Conservation (phyloP, 306 rosid species). For the Ochetophila trinervis region DNA sequence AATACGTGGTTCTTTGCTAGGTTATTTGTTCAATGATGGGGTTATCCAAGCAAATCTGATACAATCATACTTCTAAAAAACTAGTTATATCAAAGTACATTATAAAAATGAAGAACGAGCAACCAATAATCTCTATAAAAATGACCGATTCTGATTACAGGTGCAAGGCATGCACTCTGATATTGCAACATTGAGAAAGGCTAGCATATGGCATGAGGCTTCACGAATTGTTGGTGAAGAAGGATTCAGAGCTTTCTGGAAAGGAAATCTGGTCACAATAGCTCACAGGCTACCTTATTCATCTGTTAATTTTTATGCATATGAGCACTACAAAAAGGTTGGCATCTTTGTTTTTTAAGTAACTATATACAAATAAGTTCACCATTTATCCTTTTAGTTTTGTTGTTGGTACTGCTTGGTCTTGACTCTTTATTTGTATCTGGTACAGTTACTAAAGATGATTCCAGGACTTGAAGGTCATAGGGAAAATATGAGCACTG, state of each 20-base stretch:
- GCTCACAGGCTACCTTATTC: slow-evolving; percentile 96
- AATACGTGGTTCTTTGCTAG: too few relatives aligned
- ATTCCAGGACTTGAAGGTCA: slow-evolving; percentile 51
- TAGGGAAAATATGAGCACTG: slow-evolving; percentile 50
- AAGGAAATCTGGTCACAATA: slow-evolving; percentile 92
- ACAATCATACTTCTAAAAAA: too few relatives aligned
- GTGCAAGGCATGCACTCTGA: slow-evolving; percentile 98
- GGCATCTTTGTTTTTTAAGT: slow-evolving; percentile 1
- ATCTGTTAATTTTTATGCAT: slow-evolving; percentile 85
- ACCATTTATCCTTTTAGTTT: neutral
- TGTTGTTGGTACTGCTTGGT: neutral
- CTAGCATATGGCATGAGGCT: slow-evolving; percentile 93
- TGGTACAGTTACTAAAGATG: slow-evolving; percentile 49
- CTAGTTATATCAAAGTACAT: too few relatives aligned
- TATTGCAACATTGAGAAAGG: slow-evolving; percentile 64
- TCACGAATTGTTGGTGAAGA: slow-evolving; percentile 83
- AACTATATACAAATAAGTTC: neutral
- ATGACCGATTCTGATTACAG: slow-evolving; percentile 28
- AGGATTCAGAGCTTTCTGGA: slow-evolving; percentile 96
- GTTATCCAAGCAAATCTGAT: too few relatives aligned
- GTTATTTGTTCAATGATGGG: too few relatives aligned
- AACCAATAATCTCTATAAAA: too few relatives aligned
- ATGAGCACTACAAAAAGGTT: slow-evolving; percentile 84
- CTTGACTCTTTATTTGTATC: slow-evolving; percentile 13
- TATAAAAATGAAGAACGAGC: too few relatives aligned